phyloP scores from a whole-genome alignment of 2,329 filamentous ascomycete species.

The Furcasterigmium sp. region DNA sequence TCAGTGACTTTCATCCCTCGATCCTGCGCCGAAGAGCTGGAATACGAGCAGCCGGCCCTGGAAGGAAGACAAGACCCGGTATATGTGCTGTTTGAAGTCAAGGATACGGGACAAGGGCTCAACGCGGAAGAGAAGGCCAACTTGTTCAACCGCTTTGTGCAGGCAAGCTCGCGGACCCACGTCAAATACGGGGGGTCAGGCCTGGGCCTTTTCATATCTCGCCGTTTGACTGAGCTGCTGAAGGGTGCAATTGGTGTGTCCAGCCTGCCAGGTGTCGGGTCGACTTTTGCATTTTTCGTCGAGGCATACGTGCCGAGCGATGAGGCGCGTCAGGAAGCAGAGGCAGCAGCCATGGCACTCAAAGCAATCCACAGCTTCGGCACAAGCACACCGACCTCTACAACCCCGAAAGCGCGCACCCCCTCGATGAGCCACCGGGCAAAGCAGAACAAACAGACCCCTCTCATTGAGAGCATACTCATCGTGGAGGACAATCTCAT shows the following conservation, averaged over 20 bases:
- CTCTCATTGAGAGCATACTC: conserved; percentile 36
- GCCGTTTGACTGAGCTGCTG: conserved; percentile 74
- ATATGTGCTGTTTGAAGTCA: conserved; percentile 67
- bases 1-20: conserved; percentile 59
- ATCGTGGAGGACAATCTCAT: conserved; percentile 58
- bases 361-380: neutral
- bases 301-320: conserved; percentile 45
- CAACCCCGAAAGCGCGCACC: neutral
- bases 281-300: conserved; percentile 72
- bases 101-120: conserved; percentile 72
- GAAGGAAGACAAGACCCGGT: conserved; percentile 38
- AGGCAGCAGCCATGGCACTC: conserved; percentile 26
- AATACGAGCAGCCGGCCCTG: conserved; percentile 27
- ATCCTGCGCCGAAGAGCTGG: conserved; percentile 37
- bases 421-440: neutral
- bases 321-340: conserved; percentile 32
- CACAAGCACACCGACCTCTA: neutral
- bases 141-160: conserved; percentile 74
- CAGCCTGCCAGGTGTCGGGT: conserved; percentile 64
- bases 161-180: conserved; percentile 70
- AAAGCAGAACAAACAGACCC: conserved; percentile 6
- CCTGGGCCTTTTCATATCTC: conserved; percentile 72
- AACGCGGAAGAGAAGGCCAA: conserved; percentile 66
- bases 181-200: conserved; percentile 77
- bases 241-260: conserved; percentile 74